These are phyloP conservation scores for Myotisia sp. DNA, from an alignment of 2,329 filamentous ascomycete genomes.

Conservation along the genomic window DNA sequence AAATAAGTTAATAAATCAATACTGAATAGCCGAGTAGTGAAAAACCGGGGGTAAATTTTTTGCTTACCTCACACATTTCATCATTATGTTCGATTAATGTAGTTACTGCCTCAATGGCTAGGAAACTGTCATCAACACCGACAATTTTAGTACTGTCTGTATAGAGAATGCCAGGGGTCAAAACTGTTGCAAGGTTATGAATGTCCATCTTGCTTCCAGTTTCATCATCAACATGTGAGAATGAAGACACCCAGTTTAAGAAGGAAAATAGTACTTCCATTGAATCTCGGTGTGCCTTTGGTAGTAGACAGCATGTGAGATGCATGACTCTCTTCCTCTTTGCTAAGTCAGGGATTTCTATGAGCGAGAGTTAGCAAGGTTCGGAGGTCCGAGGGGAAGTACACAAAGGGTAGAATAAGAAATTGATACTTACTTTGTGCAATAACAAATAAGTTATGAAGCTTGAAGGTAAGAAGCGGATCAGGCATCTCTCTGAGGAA, in stretches of 20 bases:
- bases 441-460: slow-evolving; percentile 79
- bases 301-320: slow-evolving; percentile 78
- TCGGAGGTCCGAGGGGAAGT: slow-evolving; percentile 8
- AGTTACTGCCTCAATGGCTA: slow-evolving; percentile 84
- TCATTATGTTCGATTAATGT: slow-evolving; percentile 86
- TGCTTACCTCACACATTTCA: slow-evolving; percentile 83
- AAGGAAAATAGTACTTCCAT: slow-evolving; percentile 93
- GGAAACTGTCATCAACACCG: slow-evolving; percentile 76
- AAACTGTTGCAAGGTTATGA: slow-evolving; percentile 91
- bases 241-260: slow-evolving; percentile 92
- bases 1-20: neutral
- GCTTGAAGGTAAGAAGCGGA: slow-evolving; percentile 84
- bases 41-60: neutral
- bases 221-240: slow-evolving; percentile 94
- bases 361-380: no score
- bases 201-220: slow-evolving; percentile 98
- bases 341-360: slow-evolving; percentile 64
- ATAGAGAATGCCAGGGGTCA: slow-evolving; percentile 87
- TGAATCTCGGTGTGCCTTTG: slow-evolving; percentile 82
- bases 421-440: slow-evolving; percentile 60
- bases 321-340: slow-evolving; percentile 76
- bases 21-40: neutral
- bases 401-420: no score
- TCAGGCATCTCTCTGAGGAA: slow-evolving; percentile 91
- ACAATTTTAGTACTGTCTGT: slow-evolving; percentile 33